Base-by-base conservation (phyloP, 2,329 filamentous ascomycete species). In the Pseudogymnoascus sp. region DNA sequence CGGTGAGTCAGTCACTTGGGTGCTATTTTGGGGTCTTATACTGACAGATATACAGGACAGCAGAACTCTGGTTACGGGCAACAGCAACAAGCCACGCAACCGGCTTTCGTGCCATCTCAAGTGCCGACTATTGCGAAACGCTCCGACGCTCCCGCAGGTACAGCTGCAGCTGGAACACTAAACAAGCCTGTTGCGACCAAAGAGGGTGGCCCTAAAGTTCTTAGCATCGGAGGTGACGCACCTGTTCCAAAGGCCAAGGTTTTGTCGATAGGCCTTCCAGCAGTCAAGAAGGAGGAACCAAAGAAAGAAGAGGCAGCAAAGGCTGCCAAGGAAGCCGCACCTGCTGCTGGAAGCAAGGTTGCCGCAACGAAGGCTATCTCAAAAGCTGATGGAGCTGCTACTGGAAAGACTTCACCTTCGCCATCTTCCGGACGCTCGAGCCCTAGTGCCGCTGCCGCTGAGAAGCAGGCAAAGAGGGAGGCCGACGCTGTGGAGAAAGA, bases 311-410 rank as follows among this genome's bases (percentile, higher is more conserved):
- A 78, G 38, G 71, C 75, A 59, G 74, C 77, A 60, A 76, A 80
- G 19, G 40, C 65, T 46, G 83, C 83, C 73, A 73, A 79, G 61
- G 80, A 80, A 33, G 75, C 75, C 7, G 65, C 72, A 50, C 75
- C 77, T 50, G 77, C 86, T 2, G 88, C 88, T 29, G 90, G 91
- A 31, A 83, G 92, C 65, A 97, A 97, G 78, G 87, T 89, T n/a
- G 81, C 88, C 1, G 93, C 93, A 4, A 80, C 86, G 60, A 97
- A 97, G 78, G 93, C 93, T 9, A 91, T 97, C 67, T 91, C 96
- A 72, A 96, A 96, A 95, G 96, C 82, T 10, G 59, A 60, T 17
- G 81, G 84, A 62, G 79, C 83, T 7, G 78, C 78, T 59, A 78
- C 82, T 53, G 91, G 91, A 63, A 89, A 86, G 73, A 88, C 89